Evolutionary conservation across 2,329 filamentous ascomycete genomes (phyloP), one percentile per base, ranked within the genome.

Genomic region (Pestalotiopsis sp.): DNA sequence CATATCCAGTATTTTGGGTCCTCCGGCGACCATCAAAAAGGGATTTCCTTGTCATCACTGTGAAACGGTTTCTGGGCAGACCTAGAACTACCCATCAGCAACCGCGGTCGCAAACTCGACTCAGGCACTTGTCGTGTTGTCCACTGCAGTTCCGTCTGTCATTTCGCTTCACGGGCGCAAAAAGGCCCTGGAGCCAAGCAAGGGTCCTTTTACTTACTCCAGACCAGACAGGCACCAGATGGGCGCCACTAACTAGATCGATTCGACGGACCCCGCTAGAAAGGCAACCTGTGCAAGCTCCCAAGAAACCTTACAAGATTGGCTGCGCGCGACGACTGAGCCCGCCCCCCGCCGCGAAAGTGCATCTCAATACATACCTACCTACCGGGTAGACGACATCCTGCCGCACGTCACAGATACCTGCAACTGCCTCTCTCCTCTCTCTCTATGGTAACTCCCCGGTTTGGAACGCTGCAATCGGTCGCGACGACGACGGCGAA

Each of bases 211-310:
- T 20, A 14, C 27, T 58, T 27, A 20, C 61, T 36, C 36, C 27
- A 41, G 27, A 63, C 61, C 9, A 45, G 61, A 20, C 31, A 25
- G 23, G 12, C 17, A 61, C 25, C 14, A 36, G 39, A n/a, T n/a
- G n/a, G 63, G 65, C 65, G 65, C 65, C 65, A 41, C 52, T 57
- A 41, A 41, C 52, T 57, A 41, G 61, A 63, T 63, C 61, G 61
- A 66, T 61, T 41, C 65, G 45, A 52, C 36, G 11, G 31, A 59
- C 65, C 52, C 49, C 52, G 65, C 65, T 66, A 66, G 49, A 66
- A 66, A 65, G 63, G 14, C 52, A 66, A 58, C 65, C 45, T 49
- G 31, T 57, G 23, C 41, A 36, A 66, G 45, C 41, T 36, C 45
- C 62, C 31, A 14, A 56, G 20, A 14, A 57, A 31, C 49, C 38